Evolutionary conservation across 2,329 filamentous ascomycete genomes (phyloP).

Genomic region (Neonectria neomacrospora): DNA sequence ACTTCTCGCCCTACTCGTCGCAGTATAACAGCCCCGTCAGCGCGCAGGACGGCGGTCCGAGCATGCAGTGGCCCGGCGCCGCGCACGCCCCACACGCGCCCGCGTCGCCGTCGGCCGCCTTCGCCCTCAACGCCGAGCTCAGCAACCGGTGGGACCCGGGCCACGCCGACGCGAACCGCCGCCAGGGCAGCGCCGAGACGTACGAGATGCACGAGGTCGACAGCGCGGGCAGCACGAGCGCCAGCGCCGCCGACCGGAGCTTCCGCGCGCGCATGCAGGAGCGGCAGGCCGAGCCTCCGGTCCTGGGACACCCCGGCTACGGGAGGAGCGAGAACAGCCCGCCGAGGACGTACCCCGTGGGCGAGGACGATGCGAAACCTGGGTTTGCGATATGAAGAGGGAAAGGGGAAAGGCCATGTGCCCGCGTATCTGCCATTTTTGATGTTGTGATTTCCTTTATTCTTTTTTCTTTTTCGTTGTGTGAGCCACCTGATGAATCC

Average conservation of each 20-base stretch:
- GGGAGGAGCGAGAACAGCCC: constrained; percentile 11
- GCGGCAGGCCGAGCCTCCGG: constrained; percentile 6
- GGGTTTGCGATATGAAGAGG: background rate
- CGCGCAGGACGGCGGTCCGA: constrained; percentile 48
- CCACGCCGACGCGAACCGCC: background rate
- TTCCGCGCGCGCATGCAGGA: constrained; percentile 11
- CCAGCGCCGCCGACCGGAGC: constrained; percentile 8
- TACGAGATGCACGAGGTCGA: constrained; percentile 18
- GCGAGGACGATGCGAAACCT: background rate
- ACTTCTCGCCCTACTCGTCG: constrained; percentile 70
- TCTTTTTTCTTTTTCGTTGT: background rate
- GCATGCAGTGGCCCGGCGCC: constrained; percentile 17
- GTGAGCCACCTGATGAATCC: constrained; percentile 5
- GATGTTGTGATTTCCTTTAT: background rate
- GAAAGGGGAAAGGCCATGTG: too few species aligned
- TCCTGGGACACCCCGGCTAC: constrained; percentile 3
- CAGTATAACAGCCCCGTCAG: constrained; percentile 69
- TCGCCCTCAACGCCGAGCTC: constrained; percentile 16
- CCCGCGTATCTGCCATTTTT: background rate
- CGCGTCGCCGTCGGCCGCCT: constrained; percentile 2
- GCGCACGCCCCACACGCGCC: constrained; percentile 11
- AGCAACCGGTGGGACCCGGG: constrained; percentile 12
- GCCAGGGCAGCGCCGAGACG: constrained; percentile 5
- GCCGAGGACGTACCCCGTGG: constrained; percentile 5
- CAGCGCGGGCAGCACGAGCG: constrained; percentile 6